Conservation (phyloP, 345 rosid genomes). For the Cardamine resedifolia region DNA sequence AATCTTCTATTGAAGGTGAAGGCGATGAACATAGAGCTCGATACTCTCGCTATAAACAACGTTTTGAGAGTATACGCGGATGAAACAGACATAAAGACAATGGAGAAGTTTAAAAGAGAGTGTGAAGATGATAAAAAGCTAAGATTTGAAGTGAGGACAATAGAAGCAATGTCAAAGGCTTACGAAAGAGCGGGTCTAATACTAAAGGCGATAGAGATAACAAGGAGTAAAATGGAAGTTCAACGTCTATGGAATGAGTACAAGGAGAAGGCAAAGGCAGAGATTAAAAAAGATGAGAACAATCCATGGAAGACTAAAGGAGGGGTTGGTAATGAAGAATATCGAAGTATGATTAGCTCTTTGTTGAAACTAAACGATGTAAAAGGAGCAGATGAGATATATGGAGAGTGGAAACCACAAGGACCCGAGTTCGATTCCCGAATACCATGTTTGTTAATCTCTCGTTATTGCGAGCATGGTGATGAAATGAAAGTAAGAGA, state of each 20-base stretch:
- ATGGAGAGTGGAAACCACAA: too few species aligned
- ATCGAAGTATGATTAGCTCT: too few species aligned
- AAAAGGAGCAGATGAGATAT: too few species aligned
- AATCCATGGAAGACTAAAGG: too few species aligned
- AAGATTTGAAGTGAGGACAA: constrained; percentile 12
- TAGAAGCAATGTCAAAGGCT: not conserved
- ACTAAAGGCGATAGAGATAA: constrained; percentile 11
- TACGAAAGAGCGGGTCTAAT: not conserved
- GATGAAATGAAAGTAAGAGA: too few species aligned
- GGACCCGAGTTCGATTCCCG: too few species aligned
- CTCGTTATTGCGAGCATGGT: too few species aligned
- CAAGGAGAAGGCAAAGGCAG: not conserved
- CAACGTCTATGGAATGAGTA: not conserved
- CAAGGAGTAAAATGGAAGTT: not conserved
- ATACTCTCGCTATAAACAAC: not conserved
- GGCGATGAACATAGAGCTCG: not conserved
- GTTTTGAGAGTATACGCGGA: constrained; percentile 6
- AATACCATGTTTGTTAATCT: too few species aligned
- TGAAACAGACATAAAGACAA: not conserved
- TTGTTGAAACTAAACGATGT: too few species aligned
- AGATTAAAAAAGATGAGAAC: too few species aligned
- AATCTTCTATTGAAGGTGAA: not conserved
- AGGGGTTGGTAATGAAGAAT: too few species aligned
- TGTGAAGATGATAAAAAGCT: not conserved
- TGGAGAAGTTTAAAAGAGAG: constrained; percentile 10